phyloP scores from a whole-genome alignment of 2,329 filamentous ascomycete genomes.

The Diplodia corticola region DNA sequence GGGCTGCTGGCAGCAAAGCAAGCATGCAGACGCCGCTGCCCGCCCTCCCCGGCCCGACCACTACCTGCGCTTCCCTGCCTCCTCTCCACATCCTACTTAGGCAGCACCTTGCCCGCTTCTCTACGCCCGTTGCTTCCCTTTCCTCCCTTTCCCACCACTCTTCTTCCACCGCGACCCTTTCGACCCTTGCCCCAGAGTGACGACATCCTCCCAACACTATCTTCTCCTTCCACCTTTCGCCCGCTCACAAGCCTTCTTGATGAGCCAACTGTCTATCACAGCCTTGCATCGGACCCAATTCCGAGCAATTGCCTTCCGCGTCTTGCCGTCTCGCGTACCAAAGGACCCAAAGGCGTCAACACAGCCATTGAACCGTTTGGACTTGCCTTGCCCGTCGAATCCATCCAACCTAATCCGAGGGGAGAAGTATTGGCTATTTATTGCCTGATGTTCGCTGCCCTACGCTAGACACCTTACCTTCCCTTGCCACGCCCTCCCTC shows the following conservation, averaged over 20 bases:
- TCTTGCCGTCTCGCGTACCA: not conserved
- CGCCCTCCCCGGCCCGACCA: not conserved
- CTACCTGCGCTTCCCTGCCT: not conserved
- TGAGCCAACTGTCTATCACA: not conserved
- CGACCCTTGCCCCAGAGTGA: not conserved
- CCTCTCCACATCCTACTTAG: not conserved
- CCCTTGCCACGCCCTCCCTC: not conserved
- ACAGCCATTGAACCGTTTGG: not conserved
- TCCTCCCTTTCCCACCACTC: not conserved
- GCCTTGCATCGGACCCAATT: not conserved
- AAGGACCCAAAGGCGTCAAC: not conserved
- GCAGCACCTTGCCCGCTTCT: not conserved
- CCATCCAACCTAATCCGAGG: too few relatives aligned
- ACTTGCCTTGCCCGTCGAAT: not conserved
- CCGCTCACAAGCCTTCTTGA: not conserved
- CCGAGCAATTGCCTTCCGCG: not conserved
- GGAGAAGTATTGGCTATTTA: too few relatives aligned
- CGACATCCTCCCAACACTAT: not conserved
- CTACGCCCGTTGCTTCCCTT: not conserved
- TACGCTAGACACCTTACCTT: not conserved
- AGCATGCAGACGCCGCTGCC: not conserved
- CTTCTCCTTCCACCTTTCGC: not conserved
- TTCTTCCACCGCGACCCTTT: not conserved
- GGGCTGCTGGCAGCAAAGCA: constrained; percentile 1
- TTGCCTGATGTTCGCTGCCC: not conserved